Conservation (phyloP, 345 rosid genomes). For the Citrus trifoliata region DNA sequence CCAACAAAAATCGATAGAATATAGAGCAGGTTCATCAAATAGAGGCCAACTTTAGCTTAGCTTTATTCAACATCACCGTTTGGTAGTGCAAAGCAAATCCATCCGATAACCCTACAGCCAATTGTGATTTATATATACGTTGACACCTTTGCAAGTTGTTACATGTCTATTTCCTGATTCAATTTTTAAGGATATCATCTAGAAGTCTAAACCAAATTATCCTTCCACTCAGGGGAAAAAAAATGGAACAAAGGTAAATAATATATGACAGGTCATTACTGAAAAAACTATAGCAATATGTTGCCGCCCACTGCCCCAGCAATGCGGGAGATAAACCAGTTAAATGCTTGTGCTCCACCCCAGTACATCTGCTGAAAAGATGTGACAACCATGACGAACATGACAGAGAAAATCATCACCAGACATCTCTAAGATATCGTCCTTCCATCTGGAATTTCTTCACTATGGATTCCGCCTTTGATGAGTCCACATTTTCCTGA, state of each 20-base stretch:
- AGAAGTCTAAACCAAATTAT: constrained; percentile 6
- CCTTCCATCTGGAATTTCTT: constrained; percentile 73
- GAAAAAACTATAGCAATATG: constrained; percentile 9
- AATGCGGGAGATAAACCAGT: neutral
- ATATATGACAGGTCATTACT: constrained; percentile 11
- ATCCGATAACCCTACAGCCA: neutral
- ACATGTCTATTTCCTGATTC: constrained; percentile 4
- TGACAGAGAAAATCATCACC: constrained; percentile 38
- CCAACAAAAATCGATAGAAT: too few species aligned
- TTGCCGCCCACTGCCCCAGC: neutral
- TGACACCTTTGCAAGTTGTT: constrained; percentile 13
- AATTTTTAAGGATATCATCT: neutral
- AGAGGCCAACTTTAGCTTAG: neutral
- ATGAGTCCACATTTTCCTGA: constrained; percentile 54
- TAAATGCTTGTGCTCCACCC: constrained; percentile 22
- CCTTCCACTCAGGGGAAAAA: neutral
- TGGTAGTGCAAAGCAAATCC: neutral
- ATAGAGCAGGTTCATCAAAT: neutral
- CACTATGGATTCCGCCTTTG: constrained; percentile 63
- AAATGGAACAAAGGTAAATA: constrained; percentile 5
- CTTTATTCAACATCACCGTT: neutral
- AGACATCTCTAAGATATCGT: constrained; percentile 74
- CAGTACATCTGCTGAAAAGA: constrained; percentile 1
- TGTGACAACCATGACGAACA: neutral
- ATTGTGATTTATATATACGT: constrained; percentile 1